Evolutionary conservation across 305 asterid genomes (phyloP).

Genomic region (Fraxinus paxiana): DNA sequence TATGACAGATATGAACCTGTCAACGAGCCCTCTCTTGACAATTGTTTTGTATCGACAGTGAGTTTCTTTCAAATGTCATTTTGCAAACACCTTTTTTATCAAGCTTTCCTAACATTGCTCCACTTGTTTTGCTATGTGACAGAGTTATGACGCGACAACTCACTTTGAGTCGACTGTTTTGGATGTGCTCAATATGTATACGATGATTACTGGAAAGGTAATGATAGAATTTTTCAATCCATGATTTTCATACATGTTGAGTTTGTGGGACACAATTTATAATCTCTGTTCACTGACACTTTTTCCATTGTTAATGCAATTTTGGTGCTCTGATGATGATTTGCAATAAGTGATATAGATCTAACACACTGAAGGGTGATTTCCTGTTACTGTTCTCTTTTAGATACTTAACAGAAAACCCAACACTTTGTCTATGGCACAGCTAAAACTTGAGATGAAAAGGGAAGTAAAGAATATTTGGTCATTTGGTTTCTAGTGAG

Average conservation of each 20-base stretch:
- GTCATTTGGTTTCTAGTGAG: too few relatives aligned
- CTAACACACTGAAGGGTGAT: not conserved
- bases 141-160: constrained; percentile 95
- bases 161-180: constrained; percentile 91
- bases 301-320: not conserved
- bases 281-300: not conserved
- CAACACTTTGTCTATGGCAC: too few relatives aligned
- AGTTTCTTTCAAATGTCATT: constrained; percentile 29
- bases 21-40: constrained; percentile 76
- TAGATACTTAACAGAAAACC: too few relatives aligned
- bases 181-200: constrained; percentile 87
- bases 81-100: constrained; percentile 3
- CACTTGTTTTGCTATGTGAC: constrained; percentile 28
- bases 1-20: constrained; percentile 71
- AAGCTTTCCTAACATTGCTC: constrained; percentile 11
- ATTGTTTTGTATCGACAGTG: constrained; percentile 84
- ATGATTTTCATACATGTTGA: not conserved
- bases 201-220: constrained; percentile 93
- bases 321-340: not conserved
- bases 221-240: constrained; percentile 8
- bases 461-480: too few relatives aligned
- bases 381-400: too few relatives aligned
- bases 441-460: too few relatives aligned
- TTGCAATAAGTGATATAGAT: not conserved
- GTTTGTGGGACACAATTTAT: not conserved